These are phyloP conservation scores for Strombidium stylifer DNA, from an alignment of 73 alveolate genomes.

Conservation along the genomic window DNA sequence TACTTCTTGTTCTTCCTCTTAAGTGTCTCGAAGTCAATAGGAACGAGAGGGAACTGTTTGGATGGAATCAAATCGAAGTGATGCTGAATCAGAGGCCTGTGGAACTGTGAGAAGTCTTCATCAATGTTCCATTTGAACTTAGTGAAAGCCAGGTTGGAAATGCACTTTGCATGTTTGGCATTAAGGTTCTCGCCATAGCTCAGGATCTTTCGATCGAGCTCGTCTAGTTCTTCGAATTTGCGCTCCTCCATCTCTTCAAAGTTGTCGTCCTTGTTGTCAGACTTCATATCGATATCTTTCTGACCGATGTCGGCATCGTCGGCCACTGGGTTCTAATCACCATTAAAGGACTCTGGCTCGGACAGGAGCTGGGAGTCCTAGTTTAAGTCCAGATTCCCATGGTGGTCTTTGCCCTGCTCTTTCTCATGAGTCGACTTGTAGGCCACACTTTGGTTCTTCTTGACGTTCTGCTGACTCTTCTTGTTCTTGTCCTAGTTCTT, in stretches of 20 bases:
- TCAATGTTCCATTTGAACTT: slow-evolving; percentile 50
- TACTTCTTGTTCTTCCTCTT: slow-evolving; percentile 54
- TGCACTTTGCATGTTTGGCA: slow-evolving; percentile 44
- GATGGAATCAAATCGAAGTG: neutral
- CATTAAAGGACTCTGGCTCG: neutral
- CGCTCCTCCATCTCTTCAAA: neutral
- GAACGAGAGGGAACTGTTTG: slow-evolving; percentile 2
- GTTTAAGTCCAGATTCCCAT: too few relatives aligned
- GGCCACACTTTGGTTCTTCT: too few relatives aligned
- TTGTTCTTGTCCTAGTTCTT: too few relatives aligned
- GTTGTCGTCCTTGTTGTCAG: neutral
- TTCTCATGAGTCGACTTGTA: too few relatives aligned
- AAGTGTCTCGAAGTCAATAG: neutral
- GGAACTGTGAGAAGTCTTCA: slow-evolving; percentile 32
- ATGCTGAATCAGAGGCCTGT: slow-evolving; percentile 31
- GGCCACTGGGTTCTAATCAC: neutral
- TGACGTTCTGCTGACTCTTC: too few relatives aligned
- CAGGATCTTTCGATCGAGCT: slow-evolving; percentile 19
- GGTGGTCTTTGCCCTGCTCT: too few relatives aligned
- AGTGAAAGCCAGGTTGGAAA: slow-evolving; percentile 32
- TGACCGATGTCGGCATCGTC: neutral
- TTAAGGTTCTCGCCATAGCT: slow-evolving; percentile 21
- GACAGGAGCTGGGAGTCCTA: too few relatives aligned
- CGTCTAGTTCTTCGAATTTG: slow-evolving; percentile 2
- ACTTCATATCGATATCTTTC: slow-evolving; percentile 15